Evolutionary conservation across 1,284 basidiomycete species (phyloP).

Genomic region (Stygiomarasmius scandens): DNA sequence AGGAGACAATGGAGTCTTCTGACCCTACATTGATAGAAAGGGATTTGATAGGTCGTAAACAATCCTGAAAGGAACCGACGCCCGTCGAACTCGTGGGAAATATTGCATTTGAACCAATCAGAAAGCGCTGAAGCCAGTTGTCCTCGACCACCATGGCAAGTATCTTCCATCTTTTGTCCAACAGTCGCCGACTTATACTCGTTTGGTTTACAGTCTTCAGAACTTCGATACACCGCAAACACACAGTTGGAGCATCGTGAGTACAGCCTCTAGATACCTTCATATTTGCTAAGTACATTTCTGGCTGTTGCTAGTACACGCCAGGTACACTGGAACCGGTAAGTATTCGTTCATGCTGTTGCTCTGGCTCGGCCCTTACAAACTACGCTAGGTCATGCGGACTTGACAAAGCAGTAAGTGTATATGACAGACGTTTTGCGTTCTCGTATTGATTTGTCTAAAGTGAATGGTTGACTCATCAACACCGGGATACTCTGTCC

Average conservation of each 20-base stretch:
- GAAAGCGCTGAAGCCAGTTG: not conserved
- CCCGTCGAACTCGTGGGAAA: too few species aligned
- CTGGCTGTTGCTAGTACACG: conserved; percentile 62
- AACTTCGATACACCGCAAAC: conserved; percentile 92
- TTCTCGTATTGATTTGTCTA: not conserved
- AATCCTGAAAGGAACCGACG: too few species aligned
- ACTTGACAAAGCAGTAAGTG: conserved; percentile 89
- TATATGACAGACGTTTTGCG: conserved; percentile 3
- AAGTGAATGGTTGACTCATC: conserved; percentile 97
- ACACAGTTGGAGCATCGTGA: conserved; percentile 90
- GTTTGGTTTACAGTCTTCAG: conserved; percentile 63
- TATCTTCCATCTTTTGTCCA: not conserved
- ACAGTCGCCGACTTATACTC: conserved; percentile 1
- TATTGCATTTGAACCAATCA: too few species aligned
- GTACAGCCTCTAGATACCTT: conserved; percentile 29
- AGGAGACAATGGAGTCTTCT: too few species aligned
- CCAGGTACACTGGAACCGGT: conserved; percentile 95
- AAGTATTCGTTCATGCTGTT: conserved; percentile 26
- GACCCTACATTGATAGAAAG: too few species aligned
- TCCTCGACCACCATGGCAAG: conserved; percentile 7
- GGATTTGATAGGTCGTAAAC: too few species aligned
- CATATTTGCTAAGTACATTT: not conserved
- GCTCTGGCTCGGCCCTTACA: not conserved
- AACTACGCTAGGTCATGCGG: conserved; percentile 74
- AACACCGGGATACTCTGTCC: conserved; percentile 92